A percentile compares a stretch with the other conserved stretches of the same genome.
Evolutionary conservation across 2,329 filamentous ascomycete species (phyloP).

Genomic region (Sclerotinia subarctica): DNA sequence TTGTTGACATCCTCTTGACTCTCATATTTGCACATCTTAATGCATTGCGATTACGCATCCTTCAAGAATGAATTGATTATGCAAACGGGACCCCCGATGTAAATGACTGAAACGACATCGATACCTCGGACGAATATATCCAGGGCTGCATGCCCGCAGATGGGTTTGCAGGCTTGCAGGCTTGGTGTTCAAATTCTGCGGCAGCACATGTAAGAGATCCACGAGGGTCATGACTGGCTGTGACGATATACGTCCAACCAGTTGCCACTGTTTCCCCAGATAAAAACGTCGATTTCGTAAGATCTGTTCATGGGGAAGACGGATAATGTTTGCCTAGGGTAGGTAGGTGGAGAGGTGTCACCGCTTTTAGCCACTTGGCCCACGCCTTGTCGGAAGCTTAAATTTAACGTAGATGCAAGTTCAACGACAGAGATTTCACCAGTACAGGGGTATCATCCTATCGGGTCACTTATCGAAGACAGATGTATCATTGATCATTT

Average conservation of each 20-base stretch:
- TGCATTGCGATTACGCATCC: neutral
- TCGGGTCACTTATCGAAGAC: constrained; percentile 14
- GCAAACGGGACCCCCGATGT: neutral
- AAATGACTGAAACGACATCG: neutral
- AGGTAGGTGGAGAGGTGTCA: constrained; percentile 10
- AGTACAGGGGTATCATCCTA: constrained; percentile 13
- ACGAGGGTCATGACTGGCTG: constrained; percentile 2
- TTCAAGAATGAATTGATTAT: neutral
- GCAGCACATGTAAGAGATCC: neutral
- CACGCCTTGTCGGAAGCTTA: constrained; percentile 15
- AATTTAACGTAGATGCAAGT: constrained; percentile 15
- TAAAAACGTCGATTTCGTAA: neutral
- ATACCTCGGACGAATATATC: neutral
- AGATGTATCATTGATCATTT: neutral
- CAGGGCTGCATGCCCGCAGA: neutral
- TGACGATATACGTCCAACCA: neutral
- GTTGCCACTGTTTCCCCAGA: constrained; percentile 5
- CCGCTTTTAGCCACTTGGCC: constrained; percentile 17
- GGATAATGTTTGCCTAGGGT: neutral
- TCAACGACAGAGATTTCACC: constrained; percentile 13
- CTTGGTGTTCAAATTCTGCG: neutral
- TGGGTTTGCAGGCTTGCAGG: neutral
- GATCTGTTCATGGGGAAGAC: constrained; percentile 6
- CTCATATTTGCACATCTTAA: neutral
- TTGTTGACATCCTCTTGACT: neutral